These are phyloP conservation scores for Candida pseudocylindracea DNA, from an alignment of 1,139 yeast genomes.

Conservation along the genomic window DNA sequence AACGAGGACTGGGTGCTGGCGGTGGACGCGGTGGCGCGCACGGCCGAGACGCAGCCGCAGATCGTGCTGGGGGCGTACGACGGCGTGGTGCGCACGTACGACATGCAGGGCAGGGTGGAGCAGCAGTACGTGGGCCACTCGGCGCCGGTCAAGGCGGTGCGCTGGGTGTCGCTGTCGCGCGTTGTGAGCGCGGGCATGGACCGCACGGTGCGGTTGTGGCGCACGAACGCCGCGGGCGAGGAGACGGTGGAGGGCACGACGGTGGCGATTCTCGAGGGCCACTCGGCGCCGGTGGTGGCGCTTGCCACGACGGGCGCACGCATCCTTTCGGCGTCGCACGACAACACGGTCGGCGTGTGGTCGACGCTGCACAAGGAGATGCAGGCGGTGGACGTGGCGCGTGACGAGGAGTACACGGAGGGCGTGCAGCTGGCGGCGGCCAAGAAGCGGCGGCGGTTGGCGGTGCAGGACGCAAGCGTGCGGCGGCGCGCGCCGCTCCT, in stretches of 20 bases:
- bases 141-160: conserved; percentile 64
- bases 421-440: conserved; percentile 50
- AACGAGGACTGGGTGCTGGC: conserved; percentile 96
- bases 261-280: conserved; percentile 71
- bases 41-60: conserved; percentile 13
- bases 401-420: conserved; percentile 17
- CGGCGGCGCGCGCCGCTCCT: conserved; percentile 68
- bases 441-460: conserved; percentile 73
- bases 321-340: conserved; percentile 72
- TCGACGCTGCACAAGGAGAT: conserved; percentile 69
- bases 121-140: conserved; percentile 75
- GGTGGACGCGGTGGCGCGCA: conserved; percentile 21
- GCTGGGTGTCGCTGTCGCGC: conserved; percentile 55
- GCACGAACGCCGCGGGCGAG: conserved; percentile 26
- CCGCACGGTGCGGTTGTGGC: conserved; percentile 79
- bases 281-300: conserved; percentile 68
- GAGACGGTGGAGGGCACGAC: conserved; percentile 39
- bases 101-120: conserved; percentile 61
- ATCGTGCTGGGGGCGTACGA: conserved; percentile 85
- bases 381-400: conserved; percentile 39
- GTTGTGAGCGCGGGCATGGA: conserved; percentile 79
- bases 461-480: conserved; percentile 52
- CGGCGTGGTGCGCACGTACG: conserved; percentile 82
- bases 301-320: conserved; percentile 28
- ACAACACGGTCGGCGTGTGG: conserved; percentile 72